Evolutionary conservation across 352 stramenopile species (phyloP).

Genomic region (Phytopythium montanum): DNA sequence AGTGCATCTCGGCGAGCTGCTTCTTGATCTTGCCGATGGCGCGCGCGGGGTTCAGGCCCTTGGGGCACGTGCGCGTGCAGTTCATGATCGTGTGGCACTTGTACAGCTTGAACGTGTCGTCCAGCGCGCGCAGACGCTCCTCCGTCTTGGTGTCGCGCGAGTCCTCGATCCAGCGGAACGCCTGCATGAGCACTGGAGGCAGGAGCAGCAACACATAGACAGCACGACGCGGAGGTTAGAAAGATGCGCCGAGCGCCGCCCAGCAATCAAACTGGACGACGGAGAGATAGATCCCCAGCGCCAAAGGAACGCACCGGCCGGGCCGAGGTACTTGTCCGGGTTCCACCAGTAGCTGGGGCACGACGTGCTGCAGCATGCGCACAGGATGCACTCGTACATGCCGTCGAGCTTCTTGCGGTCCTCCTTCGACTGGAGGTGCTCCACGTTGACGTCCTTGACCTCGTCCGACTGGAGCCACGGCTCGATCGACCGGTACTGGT

Average conservation of each 20-base stretch:
- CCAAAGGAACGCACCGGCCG: conserved; percentile 52
- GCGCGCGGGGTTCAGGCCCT: conserved; percentile 98
- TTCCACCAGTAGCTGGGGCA: conserved; percentile 99
- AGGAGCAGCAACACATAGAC: conserved; percentile 1
- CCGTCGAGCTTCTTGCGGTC: conserved; percentile 99
- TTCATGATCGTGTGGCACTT: conserved; percentile 99
- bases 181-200: conserved; percentile 87
- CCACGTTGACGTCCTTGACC: conserved; percentile 82
- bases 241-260: neutral
- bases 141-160: conserved; percentile 96
- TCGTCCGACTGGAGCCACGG: conserved; percentile 97
- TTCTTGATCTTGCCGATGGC: conserved; percentile 99
- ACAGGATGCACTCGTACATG: conserved; percentile 99
- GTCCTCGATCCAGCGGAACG: conserved; percentile 99
- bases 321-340: conserved; percentile 93
- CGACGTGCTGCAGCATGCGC: conserved; percentile 98
- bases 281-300: no score
- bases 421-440: conserved; percentile 90
- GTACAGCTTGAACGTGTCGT: conserved; percentile 99
- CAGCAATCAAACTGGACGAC: neutral
- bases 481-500: conserved; percentile 98
- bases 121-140: conserved; percentile 93
- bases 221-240: conserved; percentile 3
- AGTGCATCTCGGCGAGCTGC: conserved; percentile 82
- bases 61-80: conserved; percentile 99